Conservation (phyloP, 306 rosid genomes). For the Arachis stenosperma region DNA sequence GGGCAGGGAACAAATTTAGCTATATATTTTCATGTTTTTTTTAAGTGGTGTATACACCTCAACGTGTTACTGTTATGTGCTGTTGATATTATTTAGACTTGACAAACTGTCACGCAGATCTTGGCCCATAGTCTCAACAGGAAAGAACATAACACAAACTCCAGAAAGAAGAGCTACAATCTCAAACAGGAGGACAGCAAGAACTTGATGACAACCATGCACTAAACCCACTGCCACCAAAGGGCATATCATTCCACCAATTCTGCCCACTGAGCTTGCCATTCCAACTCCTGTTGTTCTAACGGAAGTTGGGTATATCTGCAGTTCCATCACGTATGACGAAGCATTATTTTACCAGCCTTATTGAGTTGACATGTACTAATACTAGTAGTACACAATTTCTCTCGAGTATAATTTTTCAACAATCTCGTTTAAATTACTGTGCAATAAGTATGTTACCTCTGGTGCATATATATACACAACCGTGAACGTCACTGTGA, state of each 20-base stretch:
- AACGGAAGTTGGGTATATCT: slow-evolving; percentile 91
- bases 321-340: slow-evolving; percentile 39
- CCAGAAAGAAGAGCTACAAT: slow-evolving; percentile 76
- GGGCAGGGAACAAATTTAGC: not conserved
- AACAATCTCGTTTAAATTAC: slow-evolving; percentile 29
- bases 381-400: slow-evolving; percentile 18
- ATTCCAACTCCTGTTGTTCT: slow-evolving; percentile 94
- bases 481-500: slow-evolving; percentile 81
- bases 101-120: slow-evolving; percentile 65
- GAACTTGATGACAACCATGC: slow-evolving; percentile 85
- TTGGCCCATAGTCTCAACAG: slow-evolving; percentile 87
- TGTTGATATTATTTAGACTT: slow-evolving; percentile 23
- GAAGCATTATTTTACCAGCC: slow-evolving; percentile 15
- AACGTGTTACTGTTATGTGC: not conserved
- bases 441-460: slow-evolving; percentile 51
- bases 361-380: not conserved
- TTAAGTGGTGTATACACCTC: not conserved
- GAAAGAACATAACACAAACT: slow-evolving; percentile 71
- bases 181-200: slow-evolving; percentile 74
- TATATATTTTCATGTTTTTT: not conserved
- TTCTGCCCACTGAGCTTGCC: slow-evolving; percentile 87
- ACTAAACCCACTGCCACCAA: slow-evolving; percentile 87
- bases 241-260: slow-evolving; percentile 94
- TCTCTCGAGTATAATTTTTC: slow-evolving; percentile 10
- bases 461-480: slow-evolving; percentile 96